Base-by-base conservation (phyloP, 106 monocot species). In the Acorus gramineus region DNA sequence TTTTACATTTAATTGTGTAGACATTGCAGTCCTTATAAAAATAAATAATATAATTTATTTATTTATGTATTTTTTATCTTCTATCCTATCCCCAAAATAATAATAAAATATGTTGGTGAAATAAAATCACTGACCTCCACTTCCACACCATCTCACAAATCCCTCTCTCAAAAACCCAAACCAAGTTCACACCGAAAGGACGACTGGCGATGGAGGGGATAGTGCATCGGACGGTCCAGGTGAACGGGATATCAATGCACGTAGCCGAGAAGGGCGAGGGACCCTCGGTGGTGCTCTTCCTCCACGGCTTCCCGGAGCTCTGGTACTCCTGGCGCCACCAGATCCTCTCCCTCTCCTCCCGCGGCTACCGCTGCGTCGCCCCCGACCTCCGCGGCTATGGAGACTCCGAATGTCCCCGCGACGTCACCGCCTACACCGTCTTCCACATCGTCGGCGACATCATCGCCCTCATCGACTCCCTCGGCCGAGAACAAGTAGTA, bases 271-370 rank as follows among this genome's bases (percentile, higher is more conserved):
- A 78, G 54, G 82, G 82, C 5, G 70, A 66, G 8, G 82, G 82
- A 10, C 74, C 28, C 28, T 28, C 74, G 0, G 49, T 64, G 2
- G 82, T 82, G 50, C 64, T 82, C 5, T 46, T 82, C 59, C 9
- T 87, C 45, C 86, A 87, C 58, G 86, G 86, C 52, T 87, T 87
- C 71, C 84, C 84, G 3, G 80, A 84, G 73, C 77, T 84, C 56
- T 78, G 82, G 82, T 82, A 78, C 74, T 61, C 79, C 0, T 87
- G 86, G 86, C 79, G 86, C 60, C 82, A 83, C 79, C 86, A 87
- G 80, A 80, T 87, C n/a, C 50, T 55, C 59, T 66, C 50, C 74
- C 61, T 82, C 50, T 74, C 82, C 12, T 69, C 55, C 47, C 65
- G 67, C 4, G 75, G 82, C 65, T 86, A 64, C 74, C 86, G 53